Conservation (phyloP, 1,284 basidiomycete species). For the Phellopilus nigrolimitatus region DNA sequence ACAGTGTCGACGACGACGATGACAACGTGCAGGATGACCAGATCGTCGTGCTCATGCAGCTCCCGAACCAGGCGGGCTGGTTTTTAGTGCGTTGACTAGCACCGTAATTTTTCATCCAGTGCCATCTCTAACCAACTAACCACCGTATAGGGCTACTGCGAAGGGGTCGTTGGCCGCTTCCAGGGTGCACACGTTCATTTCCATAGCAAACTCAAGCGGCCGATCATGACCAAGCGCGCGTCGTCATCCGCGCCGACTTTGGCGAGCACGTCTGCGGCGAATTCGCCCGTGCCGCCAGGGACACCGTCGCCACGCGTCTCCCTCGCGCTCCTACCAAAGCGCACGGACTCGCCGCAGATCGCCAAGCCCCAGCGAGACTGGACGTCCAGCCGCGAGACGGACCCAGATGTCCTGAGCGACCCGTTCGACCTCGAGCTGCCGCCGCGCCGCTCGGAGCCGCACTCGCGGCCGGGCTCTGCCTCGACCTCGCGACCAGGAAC, state of each 20-base stretch:
- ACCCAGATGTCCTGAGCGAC: conserved; percentile 9
- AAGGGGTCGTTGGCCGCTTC: conserved; percentile 88
- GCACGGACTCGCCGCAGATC: not conserved
- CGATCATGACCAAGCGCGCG: conserved; percentile 65
- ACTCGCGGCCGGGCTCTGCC: not conserved
- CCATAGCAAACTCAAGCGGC: conserved; percentile 73
- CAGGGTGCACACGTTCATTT: conserved; percentile 65
- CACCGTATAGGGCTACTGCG: conserved; percentile 68
- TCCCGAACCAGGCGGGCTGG: conserved; percentile 47
- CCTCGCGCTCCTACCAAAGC: conserved; percentile 1
- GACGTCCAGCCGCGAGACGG: conserved; percentile 7
- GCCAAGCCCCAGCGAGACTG: not conserved
- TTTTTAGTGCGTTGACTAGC: conserved; percentile 52
- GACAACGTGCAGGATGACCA: conserved; percentile 61
- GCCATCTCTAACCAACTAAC: not conserved
- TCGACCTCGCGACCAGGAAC: conserved; percentile 1
- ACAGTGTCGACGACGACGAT: not conserved
- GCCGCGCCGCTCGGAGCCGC: not conserved
- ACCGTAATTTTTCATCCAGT: not conserved
- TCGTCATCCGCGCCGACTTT: conserved; percentile 31
- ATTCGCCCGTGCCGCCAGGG: conserved; percentile 14
- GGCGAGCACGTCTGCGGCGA: conserved; percentile 25
- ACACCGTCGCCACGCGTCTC: conserved; percentile 14
- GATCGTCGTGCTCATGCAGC: conserved; percentile 75
- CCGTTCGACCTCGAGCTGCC: conserved; percentile 18